Percentiles rank a stretch among this genome's conserved stretches.
phyloP scores from a whole-genome alignment of 1,284 basidiomycete genomes.

The Puccinia sorghi region DNA sequence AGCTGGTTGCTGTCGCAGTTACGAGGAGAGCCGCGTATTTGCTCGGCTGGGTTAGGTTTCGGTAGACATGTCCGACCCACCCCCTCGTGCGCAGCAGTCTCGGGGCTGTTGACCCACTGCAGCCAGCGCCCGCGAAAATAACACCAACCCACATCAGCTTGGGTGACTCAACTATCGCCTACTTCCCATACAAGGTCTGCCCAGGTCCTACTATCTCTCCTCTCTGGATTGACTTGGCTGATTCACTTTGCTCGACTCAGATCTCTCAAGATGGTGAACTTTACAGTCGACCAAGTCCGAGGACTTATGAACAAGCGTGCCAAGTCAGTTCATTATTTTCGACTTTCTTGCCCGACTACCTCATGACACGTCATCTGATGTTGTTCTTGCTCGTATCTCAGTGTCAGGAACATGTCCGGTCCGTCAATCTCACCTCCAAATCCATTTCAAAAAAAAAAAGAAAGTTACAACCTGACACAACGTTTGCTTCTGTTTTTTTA shows the following conservation, averaged over 20 bases:
- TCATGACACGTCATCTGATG: not conserved
- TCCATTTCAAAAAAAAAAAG: conserved; percentile 4
- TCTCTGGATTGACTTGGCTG: too few species aligned
- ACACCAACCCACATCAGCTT: too few species aligned
- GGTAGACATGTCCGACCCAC: too few species aligned
- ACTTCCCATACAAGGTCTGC: too few species aligned
- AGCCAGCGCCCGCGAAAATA: too few species aligned
- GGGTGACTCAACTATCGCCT: too few species aligned
- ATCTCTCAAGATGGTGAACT: conserved; percentile 51
- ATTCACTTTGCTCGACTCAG: not conserved
- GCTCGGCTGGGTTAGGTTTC: not conserved
- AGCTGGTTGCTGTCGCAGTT: too few species aligned
- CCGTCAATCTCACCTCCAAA: not conserved
- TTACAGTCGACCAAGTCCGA: conserved; percentile 51
- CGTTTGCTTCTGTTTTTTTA: not conserved
- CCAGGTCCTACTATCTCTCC: too few species aligned
- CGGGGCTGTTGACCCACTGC: too few species aligned
- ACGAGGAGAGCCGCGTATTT: too few species aligned
- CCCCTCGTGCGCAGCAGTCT: too few species aligned
- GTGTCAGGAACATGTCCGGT: conserved; percentile 51
- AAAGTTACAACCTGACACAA: not conserved
- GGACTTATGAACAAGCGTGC: conserved; percentile 50
- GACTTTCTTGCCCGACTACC: not conserved
- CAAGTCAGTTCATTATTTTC: conserved; percentile 49
- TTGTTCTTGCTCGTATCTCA: conserved; percentile 51